These are phyloP conservation scores for Wallacemonas sp. DNA, from an alignment of 208 protist genomes.

Conservation along the genomic window DNA sequence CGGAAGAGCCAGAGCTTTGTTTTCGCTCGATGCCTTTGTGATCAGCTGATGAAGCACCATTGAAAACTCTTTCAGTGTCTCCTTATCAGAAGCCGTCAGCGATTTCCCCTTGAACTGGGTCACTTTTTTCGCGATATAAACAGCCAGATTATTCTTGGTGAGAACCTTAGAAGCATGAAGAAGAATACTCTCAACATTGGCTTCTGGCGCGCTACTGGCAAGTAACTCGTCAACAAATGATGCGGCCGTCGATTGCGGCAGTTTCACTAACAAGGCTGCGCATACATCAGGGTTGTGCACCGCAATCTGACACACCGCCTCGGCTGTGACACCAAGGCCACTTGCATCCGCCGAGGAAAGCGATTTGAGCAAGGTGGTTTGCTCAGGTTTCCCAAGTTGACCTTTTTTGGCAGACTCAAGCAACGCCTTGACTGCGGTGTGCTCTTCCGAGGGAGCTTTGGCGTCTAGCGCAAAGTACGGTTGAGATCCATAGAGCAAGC, in stretches of 20 bases:
- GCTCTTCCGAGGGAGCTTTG: conserved; percentile 34
- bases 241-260: conserved; percentile 30
- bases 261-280: conserved; percentile 45
- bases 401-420: conserved; percentile 27
- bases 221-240: conserved; percentile 50
- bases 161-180: conserved; percentile 43
- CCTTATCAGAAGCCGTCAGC: conserved; percentile 28
- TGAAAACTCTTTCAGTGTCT: conserved; percentile 48
- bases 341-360: conserved; percentile 37
- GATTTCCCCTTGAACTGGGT: conserved; percentile 49
- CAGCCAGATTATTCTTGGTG: conserved; percentile 55
- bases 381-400: conserved; percentile 38
- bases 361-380: conserved; percentile 35
- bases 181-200: conserved; percentile 54
- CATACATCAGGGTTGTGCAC: conserved; percentile 58
- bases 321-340: conserved; percentile 39
- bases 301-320: conserved; percentile 40
- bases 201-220: conserved; percentile 35
- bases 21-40: conserved; percentile 57
- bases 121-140: conserved; percentile 41
- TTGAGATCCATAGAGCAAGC: conserved; percentile 37
- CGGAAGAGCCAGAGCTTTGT: conserved; percentile 68
- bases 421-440: conserved; percentile 36
- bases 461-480: conserved; percentile 53
- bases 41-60: conserved; percentile 62